Evolutionary conservation across 148 eudicot genomes (phyloP), one percentile per base, ranked within the genome.

Genomic region (Chenopodium suecicum): DNA sequence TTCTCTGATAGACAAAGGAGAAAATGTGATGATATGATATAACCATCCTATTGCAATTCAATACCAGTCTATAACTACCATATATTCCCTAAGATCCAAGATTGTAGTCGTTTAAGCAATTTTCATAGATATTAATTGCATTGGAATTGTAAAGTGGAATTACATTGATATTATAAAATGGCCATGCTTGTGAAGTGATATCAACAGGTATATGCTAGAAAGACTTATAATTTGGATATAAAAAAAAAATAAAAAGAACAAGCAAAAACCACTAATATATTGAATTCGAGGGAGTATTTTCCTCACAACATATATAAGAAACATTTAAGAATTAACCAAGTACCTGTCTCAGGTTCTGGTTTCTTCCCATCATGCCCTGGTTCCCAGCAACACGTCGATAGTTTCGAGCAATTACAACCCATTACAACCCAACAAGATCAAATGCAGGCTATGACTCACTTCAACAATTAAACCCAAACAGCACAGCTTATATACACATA

Each of bases 391-490:
- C 95, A 93, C 2, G 86, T 72, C 69, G 84, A 68, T 62, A 89
- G 50, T 82, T 79, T 93, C 34, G 97, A 93, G 83, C 86, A 87
- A 27, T 66, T 78, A 80, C 92, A 85, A 50, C 98, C 98, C 97
- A 93, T 95, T 80, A 67, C 75, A 80, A 78, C 62, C 75, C 64
- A 75, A 81, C 82, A 62, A 80, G 74, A 80, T 80, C 32, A 27
- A 63, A 64, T 62, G 50, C 79, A 66, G 80, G 14, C 78, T 84
- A 76, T 20, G 22, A 70, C 46, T 48, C 44, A 16, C 74, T 82
- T 82, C 77, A 69, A 82, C 23, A 71, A 48, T 80, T 84, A 44
- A 67, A 80, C 74, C 27, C 20, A 48, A 79, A 72, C 67, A 54
- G 29, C 52, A 54, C 46, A 47, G 77, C 54, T 44, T 70, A 54